These are phyloP conservation scores for Plasmodium gonderi DNA, from an alignment of 169 alveolate species.

Conservation along the genomic window DNA sequence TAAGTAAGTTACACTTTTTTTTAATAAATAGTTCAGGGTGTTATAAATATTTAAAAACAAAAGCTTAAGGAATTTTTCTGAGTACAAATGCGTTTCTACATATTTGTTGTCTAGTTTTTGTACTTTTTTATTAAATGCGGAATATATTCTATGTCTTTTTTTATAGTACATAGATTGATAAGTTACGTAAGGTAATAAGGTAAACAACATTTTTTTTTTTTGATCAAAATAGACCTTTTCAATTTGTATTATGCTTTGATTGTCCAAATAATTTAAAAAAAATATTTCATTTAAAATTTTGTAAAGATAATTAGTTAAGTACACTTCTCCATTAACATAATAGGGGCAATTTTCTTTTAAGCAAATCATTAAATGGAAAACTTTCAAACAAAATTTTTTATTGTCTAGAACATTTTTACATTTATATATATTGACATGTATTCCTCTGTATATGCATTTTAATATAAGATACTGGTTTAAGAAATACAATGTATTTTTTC, in stretches of 20 bases:
- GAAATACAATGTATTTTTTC: slow-evolving; percentile 52
- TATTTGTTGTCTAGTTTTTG: not conserved
- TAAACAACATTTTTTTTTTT: slow-evolving; percentile 29
- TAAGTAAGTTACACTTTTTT: slow-evolving; percentile 47
- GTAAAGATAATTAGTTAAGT: slow-evolving; percentile 33
- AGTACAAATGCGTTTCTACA: slow-evolving; percentile 26
- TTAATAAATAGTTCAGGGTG: slow-evolving; percentile 33
- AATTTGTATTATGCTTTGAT: slow-evolving; percentile 50
- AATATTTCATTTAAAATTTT: slow-evolving; percentile 65
- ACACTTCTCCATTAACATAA: slow-evolving; percentile 41
- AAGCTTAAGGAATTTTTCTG: slow-evolving; percentile 37
- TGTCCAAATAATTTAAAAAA: slow-evolving; percentile 35
- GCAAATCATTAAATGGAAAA: slow-evolving; percentile 30
- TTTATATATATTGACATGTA: slow-evolving; percentile 33
- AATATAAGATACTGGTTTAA: slow-evolving; percentile 43
- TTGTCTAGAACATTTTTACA: slow-evolving; percentile 48
- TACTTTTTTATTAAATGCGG: slow-evolving; percentile 15
- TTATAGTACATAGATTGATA: slow-evolving; percentile 65
- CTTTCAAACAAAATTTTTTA: slow-evolving; percentile 52
- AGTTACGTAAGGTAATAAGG: slow-evolving; percentile 26
- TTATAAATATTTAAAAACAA: slow-evolving; percentile 39
- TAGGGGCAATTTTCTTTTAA: slow-evolving; percentile 56
- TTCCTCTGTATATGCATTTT: slow-evolving; percentile 45
- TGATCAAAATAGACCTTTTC: slow-evolving; percentile 49
- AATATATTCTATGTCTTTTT: slow-evolving; percentile 36